Percentiles rank a stretch among this genome's conserved stretches.
Conservation (phyloP, 345 rosid genomes). For the Aquilaria sinensis region DNA sequence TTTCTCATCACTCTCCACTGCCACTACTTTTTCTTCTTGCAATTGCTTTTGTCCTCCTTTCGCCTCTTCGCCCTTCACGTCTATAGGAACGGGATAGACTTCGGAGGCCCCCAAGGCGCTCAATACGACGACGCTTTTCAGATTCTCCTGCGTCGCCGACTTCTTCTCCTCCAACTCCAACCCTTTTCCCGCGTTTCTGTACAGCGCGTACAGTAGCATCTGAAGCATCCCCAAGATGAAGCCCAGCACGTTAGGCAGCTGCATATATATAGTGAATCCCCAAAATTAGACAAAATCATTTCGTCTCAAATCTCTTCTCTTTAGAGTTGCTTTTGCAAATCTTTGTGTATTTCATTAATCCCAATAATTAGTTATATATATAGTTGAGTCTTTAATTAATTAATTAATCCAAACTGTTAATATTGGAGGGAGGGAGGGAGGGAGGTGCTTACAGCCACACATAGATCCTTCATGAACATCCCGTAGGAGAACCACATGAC, state of each 20-base stretch:
- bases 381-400: background rate
- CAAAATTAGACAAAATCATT: background rate
- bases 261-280: background rate
- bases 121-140: conserved; percentile 17
- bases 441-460: conserved; percentile 60
- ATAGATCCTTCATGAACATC: conserved; percentile 41
- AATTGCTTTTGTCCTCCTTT: conserved; percentile 2
- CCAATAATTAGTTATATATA: too few species aligned
- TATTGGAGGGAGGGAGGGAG: background rate
- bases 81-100: conserved; percentile 18
- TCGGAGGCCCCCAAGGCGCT: conserved; percentile 21
- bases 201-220: conserved; percentile 55
- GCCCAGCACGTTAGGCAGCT: conserved; percentile 81
- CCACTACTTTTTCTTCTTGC: background rate
- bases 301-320: background rate
- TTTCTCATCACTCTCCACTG: background rate
- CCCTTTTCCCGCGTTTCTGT: conserved; percentile 29
- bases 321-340: too few species aligned
- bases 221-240: conserved; percentile 63
- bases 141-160: conserved; percentile 17
- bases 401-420: background rate
- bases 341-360: too few species aligned
- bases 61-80: conserved; percentile 2
- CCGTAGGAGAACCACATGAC: conserved; percentile 83
- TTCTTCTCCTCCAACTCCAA: conserved; percentile 17